phyloP scores from a whole-genome alignment of 805 yeast species.

The Blastobotrys americana region DNA sequence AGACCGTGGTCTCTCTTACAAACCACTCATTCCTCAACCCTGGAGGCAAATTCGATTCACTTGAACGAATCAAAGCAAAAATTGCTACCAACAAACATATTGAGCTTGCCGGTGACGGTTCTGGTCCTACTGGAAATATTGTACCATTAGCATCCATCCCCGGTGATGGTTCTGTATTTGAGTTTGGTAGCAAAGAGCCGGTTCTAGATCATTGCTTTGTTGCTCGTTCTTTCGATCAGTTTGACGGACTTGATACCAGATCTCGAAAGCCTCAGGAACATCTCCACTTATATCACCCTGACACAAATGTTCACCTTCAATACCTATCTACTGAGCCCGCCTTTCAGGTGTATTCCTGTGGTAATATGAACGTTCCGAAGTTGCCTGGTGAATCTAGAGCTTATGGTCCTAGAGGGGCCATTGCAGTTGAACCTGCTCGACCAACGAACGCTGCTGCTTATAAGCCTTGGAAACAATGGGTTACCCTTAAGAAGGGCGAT shows the following conservation, averaged over 20 bases:
- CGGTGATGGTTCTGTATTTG: conserved; percentile 16
- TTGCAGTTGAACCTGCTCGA: conserved; percentile 58
- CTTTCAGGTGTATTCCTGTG: conserved; percentile 61
- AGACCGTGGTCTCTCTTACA: conserved; percentile 50
- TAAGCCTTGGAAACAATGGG: conserved; percentile 42
- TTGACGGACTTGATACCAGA: conserved; percentile 42
- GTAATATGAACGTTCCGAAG: conserved; percentile 36
- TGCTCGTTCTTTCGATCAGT: conserved; percentile 18
- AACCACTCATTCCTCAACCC: conserved; percentile 60
- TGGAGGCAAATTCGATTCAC: conserved; percentile 23
- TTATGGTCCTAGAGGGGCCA: conserved; percentile 38
- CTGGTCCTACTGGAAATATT: conserved; percentile 43
- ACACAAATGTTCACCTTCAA: conserved; percentile 36
- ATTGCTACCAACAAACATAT: conserved; percentile 37
- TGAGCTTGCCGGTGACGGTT: conserved; percentile 36
- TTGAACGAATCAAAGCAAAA: conserved; percentile 35
- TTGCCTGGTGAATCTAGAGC: conserved; percentile 24
- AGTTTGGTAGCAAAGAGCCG: conserved; percentile 29
- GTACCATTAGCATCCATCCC: conserved; percentile 21
- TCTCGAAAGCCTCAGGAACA: conserved; percentile 31
- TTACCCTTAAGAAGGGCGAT: conserved; percentile 42
- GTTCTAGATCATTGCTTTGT: conserved; percentile 45
- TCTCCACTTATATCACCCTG: conserved; percentile 41
- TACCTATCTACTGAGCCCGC: conserved; percentile 57
- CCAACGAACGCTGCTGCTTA: conserved; percentile 48